Evolutionary conservation across 768 basidiomycete genomes (phyloP).

Genomic region (Pleurotus platypus): DNA sequence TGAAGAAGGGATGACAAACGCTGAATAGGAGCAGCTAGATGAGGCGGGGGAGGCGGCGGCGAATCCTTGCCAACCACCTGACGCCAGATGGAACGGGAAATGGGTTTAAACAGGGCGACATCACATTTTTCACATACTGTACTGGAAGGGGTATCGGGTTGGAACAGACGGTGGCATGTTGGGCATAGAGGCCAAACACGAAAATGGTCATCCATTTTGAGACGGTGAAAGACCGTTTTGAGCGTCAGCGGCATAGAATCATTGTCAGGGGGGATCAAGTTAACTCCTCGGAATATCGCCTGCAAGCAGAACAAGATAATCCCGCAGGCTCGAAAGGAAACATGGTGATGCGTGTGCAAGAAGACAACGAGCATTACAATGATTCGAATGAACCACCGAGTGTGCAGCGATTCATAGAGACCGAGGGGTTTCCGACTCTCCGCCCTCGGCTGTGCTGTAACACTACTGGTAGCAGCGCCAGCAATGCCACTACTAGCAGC

Average conservation of each 20-base stretch:
- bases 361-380: constrained; percentile 13
- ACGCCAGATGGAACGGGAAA: neutral
- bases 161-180: neutral
- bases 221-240: neutral
- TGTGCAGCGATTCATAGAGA: constrained; percentile 6
- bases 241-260: constrained; percentile 1
- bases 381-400: constrained; percentile 12
- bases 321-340: constrained; percentile 18
- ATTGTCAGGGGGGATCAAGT: neutral
- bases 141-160: neutral
- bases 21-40: constrained; percentile 13
- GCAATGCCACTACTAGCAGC: neutral
- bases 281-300: constrained; percentile 8
- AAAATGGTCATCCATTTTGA: constrained; percentile 3
- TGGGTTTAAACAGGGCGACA: constrained; percentile 2
- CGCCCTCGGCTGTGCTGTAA: too few relatives aligned
- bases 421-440: too few relatives aligned
- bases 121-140: constrained; percentile 1
- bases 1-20: constrained; percentile 8
- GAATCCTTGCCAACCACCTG: neutral
- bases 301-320: constrained; percentile 12
- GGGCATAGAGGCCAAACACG: neutral
- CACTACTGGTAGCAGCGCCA: neutral
- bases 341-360: constrained; percentile 18
- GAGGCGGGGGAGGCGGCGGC: neutral